phyloP scores from a whole-genome alignment of 1,284 basidiomycete species.

The Acaromyces ingoldii region DNA sequence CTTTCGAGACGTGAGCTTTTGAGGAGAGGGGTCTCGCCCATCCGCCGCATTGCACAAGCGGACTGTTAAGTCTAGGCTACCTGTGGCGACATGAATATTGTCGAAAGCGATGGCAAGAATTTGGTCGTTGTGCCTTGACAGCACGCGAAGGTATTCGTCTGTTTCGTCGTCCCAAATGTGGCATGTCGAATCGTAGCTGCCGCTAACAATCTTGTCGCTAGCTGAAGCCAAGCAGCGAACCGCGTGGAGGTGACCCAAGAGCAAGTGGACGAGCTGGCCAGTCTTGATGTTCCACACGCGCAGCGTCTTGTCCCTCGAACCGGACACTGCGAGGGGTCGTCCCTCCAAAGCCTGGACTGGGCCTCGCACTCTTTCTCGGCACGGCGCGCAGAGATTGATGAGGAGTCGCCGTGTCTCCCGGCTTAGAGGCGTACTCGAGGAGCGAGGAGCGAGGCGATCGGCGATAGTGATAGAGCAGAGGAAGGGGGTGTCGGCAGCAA shows the following conservation, averaged over 20 bases:
- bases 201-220: slow-evolving; percentile 74
- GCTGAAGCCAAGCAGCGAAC: slow-evolving; percentile 84
- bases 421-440: no score
- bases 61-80: slow-evolving; percentile 60
- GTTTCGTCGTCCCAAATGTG: slow-evolving; percentile 48
- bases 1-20: no score
- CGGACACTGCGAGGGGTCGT: slow-evolving; percentile 80
- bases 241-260: slow-evolving; percentile 74
- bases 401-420: no score
- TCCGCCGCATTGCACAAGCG: slow-evolving; percentile 55
- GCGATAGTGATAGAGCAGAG: no score
- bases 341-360: slow-evolving; percentile 82
- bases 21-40: no score
- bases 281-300: slow-evolving; percentile 89
- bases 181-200: slow-evolving; percentile 76
- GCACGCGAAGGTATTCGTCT: slow-evolving; percentile 69
- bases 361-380: no score
- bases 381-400: no score
- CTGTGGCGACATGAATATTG: slow-evolving; percentile 76
- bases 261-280: slow-evolving; percentile 65
- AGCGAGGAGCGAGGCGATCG: no score
- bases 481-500: no score
- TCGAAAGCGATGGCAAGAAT: slow-evolving; percentile 93
- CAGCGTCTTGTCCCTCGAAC: slow-evolving; percentile 77
- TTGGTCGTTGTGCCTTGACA: slow-evolving; percentile 84